Base-by-base conservation (phyloP, 345 rosid genomes). In the Eucalyptus pauciflora region DNA sequence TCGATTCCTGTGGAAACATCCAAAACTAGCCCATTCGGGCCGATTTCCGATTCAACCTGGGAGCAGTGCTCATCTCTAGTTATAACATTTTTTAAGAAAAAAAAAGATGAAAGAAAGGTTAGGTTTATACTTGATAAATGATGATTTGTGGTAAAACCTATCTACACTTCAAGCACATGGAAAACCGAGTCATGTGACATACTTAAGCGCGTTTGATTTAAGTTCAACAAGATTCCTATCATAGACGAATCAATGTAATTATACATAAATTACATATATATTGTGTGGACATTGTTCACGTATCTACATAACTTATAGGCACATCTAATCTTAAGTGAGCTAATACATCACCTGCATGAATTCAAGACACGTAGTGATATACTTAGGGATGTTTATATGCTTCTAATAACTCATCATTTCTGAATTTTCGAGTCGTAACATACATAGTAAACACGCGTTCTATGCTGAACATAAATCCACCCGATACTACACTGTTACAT, bases 11-110 rank as follows among this genome's bases (percentile, higher is more conserved):
- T 5, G 46, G 13, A 71, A 71, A 25, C 45, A 33, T 7, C 81
- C 13, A 33, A 3, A 71, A 71, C 13, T 16, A 1, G 81, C 25
- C 4, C 1, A 1, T 71, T 10, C 2, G 7, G 80, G 1, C 25
- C 3, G 0, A 71, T 71, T 71, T 20, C 46, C 13, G 1, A 10
- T 37, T 71, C 25, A 37, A 33, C 14, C 4, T 1, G 2, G 46
- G 25, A 18, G 33, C 25, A 0, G 1, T 37, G 14, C 25, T 33
- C 4, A 31, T 22, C 81, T 12, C 25, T 33, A 71, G 13, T 18
- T 2, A 10, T 8, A 67, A n/a, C n/a, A n/a, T n/a, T 41, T 37
- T 76, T n/a, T n/a, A 2, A 14, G 1, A n/a, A 54, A 4, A 12
- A 12, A 33, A n/a, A 64, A 12, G 10, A 76, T 20, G 2, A 76